Evolutionary conservation across 148 eudicot genomes (phyloP).

Genomic region (Nyssa sinensis): DNA sequence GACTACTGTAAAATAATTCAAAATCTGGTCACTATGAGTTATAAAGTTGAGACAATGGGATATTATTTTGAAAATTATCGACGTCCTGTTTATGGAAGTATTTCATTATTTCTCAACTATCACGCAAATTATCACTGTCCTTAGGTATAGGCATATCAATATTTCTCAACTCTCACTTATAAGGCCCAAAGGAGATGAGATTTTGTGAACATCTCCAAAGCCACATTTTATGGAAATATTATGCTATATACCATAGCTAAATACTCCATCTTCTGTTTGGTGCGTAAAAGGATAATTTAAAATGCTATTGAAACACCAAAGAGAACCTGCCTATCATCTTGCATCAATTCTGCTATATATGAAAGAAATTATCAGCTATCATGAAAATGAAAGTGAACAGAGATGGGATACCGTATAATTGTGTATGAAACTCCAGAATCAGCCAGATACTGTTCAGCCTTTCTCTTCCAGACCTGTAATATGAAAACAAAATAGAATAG

Average conservation of each 20-base stretch:
- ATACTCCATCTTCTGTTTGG: background rate
- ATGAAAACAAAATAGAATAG: background rate
- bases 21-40: too few relatives aligned
- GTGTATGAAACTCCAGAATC: constrained; percentile 97
- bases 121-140: background rate
- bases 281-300: too few relatives aligned
- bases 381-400: constrained; percentile 1
- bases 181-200: background rate
- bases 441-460: constrained; percentile 92
- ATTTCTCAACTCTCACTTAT: background rate
- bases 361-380: background rate
- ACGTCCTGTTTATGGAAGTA: background rate
- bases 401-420: constrained; percentile 63
- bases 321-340: background rate
- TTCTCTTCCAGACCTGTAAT: constrained; percentile 88
- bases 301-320: background rate
- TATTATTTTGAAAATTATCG: background rate
- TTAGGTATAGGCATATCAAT: background rate
- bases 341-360: too few relatives aligned
- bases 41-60: too few relatives aligned
- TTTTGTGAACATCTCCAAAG: too few relatives aligned
- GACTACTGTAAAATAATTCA: too few relatives aligned
- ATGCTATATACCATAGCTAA: background rate
- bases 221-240: background rate
- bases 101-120: background rate